Percentiles rank a stretch among this genome's conserved stretches.
Evolutionary conservation across 306 rosid genomes (phyloP).

Genomic region (Benincasa hispida): DNA sequence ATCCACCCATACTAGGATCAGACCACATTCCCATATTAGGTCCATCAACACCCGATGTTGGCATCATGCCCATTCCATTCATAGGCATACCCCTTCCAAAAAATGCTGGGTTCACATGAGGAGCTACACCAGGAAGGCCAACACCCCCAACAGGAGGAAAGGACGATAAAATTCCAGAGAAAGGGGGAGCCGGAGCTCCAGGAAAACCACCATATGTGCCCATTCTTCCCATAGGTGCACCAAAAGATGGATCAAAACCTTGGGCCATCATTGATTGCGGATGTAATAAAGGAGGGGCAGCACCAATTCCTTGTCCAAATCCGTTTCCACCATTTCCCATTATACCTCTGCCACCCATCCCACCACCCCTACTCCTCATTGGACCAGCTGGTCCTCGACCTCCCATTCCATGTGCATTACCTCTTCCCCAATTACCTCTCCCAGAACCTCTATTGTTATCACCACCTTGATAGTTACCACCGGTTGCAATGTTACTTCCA

Average conservation of each 20-base stretch:
- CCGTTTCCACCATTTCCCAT: constrained; percentile 91
- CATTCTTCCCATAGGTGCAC: constrained; percentile 89
- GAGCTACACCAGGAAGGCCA: constrained; percentile 93
- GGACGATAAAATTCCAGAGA: constrained; percentile 68
- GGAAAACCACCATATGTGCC: constrained; percentile 88
- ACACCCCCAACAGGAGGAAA: constrained; percentile 81
- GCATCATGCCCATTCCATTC: constrained; percentile 99
- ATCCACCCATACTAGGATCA: constrained; percentile 88
- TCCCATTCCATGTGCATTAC: constrained; percentile 71
- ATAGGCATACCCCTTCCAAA: constrained; percentile 93
- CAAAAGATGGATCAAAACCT: constrained; percentile 94
- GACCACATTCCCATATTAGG: constrained; percentile 99
- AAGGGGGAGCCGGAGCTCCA: constrained; percentile 74
- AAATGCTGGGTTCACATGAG: constrained; percentile 96
- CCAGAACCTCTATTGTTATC: constrained; percentile 70
- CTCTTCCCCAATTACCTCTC: constrained; percentile 90
- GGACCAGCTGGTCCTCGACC: constrained; percentile 69
- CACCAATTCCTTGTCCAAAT: constrained; percentile 85
- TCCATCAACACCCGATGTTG: constrained; percentile 65
- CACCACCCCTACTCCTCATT: constrained; percentile 77
- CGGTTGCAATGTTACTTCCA: constrained; percentile 57
- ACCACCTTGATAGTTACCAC: constrained; percentile 86
- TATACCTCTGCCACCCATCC: constrained; percentile 78
- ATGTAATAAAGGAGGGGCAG: constrained; percentile 64
- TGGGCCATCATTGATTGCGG: constrained; percentile 87